These are phyloP conservation scores for Cenococcum geophilum DNA, from an alignment of 495 filamentous ascomycete genomes.

Conservation along the genomic window DNA sequence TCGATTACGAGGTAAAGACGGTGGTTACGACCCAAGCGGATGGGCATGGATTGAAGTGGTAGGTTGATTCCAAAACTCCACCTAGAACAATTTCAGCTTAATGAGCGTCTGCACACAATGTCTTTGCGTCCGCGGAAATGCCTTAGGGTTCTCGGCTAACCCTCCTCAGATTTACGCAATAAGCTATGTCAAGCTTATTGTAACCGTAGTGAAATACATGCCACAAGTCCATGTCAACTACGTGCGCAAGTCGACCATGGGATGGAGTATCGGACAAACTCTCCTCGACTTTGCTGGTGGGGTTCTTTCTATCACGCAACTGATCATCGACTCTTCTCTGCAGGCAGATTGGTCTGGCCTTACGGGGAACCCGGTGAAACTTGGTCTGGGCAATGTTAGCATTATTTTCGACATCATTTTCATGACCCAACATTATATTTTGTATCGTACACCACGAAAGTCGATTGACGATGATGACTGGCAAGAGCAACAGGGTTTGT, in stretches of 20 bases:
- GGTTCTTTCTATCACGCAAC: conserved; percentile 72
- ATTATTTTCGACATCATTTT: conserved; percentile 85
- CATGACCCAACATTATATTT: conserved; percentile 75
- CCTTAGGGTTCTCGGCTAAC: not conserved
- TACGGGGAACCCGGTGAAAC: conserved; percentile 86
- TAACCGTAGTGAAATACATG: conserved; percentile 85
- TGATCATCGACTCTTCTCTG: conserved; percentile 76
- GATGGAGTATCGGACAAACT: conserved; percentile 83
- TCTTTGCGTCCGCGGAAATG: no score
- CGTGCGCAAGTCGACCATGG: conserved; percentile 69
- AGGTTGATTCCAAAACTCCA: conserved; percentile 33
- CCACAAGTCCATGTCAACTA: conserved; percentile 80
- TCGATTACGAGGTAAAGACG: conserved; percentile 48
- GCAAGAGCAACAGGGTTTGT: conserved; percentile 3
- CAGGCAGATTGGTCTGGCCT: conserved; percentile 85
- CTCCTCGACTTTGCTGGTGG: conserved; percentile 80
- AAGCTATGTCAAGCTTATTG: conserved; percentile 80
- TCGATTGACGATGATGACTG: conserved; percentile 8
- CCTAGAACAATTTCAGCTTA: no score
- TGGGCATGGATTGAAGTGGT: conserved; percentile 82
- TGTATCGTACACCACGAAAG: conserved; percentile 21
- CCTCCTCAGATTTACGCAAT: conserved; percentile 62
- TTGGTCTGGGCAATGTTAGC: conserved; percentile 73
- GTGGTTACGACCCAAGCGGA: conserved; percentile 47
- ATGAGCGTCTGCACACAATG: no score